These are phyloP conservation scores for Penicillium sp. DNA, from an alignment of 2,329 filamentous ascomycete species.

Conservation along the genomic window DNA sequence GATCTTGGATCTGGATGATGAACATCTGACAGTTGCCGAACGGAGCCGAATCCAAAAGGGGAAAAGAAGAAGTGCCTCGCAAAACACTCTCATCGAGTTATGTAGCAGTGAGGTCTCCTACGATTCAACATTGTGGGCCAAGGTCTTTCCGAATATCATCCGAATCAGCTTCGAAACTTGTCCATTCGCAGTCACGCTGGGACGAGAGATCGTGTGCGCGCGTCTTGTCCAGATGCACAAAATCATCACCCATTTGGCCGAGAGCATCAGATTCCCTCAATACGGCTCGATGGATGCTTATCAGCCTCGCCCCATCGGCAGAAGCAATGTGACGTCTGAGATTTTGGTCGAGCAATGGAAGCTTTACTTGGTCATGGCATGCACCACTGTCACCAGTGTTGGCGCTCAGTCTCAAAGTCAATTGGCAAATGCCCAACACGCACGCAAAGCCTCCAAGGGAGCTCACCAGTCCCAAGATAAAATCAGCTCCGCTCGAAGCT, in stretches of 20 bases:
- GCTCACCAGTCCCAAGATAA: constrained; percentile 69
- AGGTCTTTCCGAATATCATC: constrained; percentile 94
- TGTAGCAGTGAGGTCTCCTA: constrained; percentile 95
- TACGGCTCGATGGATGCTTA: constrained; percentile 38
- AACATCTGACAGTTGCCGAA: constrained; percentile 81
- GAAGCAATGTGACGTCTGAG: constrained; percentile 71
- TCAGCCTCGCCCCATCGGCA: constrained; percentile 43
- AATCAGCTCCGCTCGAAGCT: constrained; percentile 80
- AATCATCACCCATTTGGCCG: constrained; percentile 75
- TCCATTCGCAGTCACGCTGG: constrained; percentile 85
- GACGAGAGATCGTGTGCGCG: constrained; percentile 88
- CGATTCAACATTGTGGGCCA: constrained; percentile 94
- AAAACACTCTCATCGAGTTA: constrained; percentile 86
- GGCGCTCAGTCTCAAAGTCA: constrained; percentile 65
- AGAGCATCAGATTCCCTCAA: constrained; percentile 62
- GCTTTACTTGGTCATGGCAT: constrained; percentile 93
- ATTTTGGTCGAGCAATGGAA: constrained; percentile 97
- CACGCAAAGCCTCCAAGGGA: constrained; percentile 74
- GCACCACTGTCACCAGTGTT: constrained; percentile 86
- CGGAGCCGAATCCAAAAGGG: constrained; percentile 88
- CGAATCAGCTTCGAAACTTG: constrained; percentile 88
- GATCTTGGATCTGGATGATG: constrained; percentile 90
- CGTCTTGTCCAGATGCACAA: constrained; percentile 92
- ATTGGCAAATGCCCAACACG: constrained; percentile 69
- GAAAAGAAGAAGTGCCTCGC: constrained; percentile 78